These are phyloP conservation scores for Pholiota molesta DNA, from an alignment of 768 basidiomycete genomes.

Conservation along the genomic window DNA sequence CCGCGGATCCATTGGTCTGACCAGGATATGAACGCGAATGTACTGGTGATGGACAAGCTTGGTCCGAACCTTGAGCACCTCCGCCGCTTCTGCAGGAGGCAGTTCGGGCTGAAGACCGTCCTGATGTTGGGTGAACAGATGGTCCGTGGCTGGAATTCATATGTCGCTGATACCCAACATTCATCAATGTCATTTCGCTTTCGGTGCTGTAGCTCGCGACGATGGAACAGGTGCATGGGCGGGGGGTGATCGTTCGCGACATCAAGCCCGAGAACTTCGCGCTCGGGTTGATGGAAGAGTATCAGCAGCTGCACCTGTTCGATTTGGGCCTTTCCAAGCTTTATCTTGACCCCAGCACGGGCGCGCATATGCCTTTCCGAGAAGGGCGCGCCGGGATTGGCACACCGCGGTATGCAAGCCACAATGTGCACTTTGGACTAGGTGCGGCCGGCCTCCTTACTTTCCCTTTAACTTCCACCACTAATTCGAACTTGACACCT, in stretches of 20 bases:
- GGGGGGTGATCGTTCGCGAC: constrained; percentile 93
- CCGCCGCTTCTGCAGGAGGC: constrained; percentile 91
- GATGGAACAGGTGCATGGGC: constrained; percentile 96
- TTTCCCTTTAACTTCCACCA: too few relatives aligned
- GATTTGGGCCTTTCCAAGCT: constrained; percentile 98
- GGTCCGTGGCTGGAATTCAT: constrained; percentile 80
- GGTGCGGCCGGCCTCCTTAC: background rate
- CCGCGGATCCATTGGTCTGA: constrained; percentile 93
- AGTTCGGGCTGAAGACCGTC: constrained; percentile 93
- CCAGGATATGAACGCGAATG: constrained; percentile 95
- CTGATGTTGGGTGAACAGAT: constrained; percentile 94
- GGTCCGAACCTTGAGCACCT: constrained; percentile 86
- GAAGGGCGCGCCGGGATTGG: constrained; percentile 99
- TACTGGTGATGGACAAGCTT: constrained; percentile 94
- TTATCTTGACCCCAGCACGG: constrained; percentile 97
- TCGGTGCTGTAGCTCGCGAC: constrained; percentile 27
- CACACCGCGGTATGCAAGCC: constrained; percentile 54
- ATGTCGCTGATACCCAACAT: too few relatives aligned
- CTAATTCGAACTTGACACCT: background rate
- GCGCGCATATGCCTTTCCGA: constrained; percentile 95
- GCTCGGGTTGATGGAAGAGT: constrained; percentile 97
- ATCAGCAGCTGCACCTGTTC: constrained; percentile 96
- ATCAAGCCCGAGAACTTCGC: constrained; percentile 99
- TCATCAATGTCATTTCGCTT: too few relatives aligned
- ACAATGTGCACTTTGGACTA: background rate